Percentiles rank a stretch among this genome's conserved stretches.
Evolutionary conservation across 2,329 filamentous ascomycete species (phyloP).

Genomic region (Neofusicoccum ribis): DNA sequence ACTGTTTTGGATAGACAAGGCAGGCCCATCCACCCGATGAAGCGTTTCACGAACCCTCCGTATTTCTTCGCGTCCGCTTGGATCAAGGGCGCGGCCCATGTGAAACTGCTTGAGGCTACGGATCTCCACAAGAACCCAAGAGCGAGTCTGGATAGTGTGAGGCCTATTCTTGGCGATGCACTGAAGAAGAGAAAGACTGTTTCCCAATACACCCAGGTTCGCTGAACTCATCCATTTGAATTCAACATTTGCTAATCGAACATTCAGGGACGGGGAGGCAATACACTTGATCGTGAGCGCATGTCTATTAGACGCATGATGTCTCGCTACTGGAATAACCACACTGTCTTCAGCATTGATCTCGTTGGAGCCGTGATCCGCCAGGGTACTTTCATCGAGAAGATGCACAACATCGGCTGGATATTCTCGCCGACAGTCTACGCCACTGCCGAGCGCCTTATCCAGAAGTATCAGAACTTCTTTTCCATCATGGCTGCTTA

Average conservation of each 20-base stretch:
- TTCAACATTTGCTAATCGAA: neutral
- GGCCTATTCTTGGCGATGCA: slow-evolving; percentile 1
- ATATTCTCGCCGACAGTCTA: slow-evolving; percentile 67
- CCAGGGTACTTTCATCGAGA: slow-evolving; percentile 66
- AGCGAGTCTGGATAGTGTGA: slow-evolving; percentile 14
- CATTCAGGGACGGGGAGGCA: neutral
- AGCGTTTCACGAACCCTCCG: neutral
- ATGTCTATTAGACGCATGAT: slow-evolving; percentile 66
- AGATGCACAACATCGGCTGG: slow-evolving; percentile 79
- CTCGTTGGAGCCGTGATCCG: slow-evolving; percentile 65
- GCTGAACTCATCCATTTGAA: neutral
- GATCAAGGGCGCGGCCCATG: neutral
- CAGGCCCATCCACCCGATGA: slow-evolving; percentile 5
- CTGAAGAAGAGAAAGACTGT: neutral
- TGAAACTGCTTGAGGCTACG: slow-evolving; percentile 9
- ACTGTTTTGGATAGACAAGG: slow-evolving; percentile 63
- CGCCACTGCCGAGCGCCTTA: slow-evolving; percentile 64
- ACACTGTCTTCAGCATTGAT: slow-evolving; percentile 64
- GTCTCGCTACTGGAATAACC: slow-evolving; percentile 69
- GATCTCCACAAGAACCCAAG: neutral
- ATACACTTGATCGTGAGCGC: slow-evolving; percentile 28
- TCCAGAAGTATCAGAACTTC: slow-evolving; percentile 67
- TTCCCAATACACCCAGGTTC: neutral
- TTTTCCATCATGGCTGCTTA: slow-evolving; percentile 45
- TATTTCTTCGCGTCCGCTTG: slow-evolving; percentile 9